A percentile compares a stretch with the other conserved stretches of the same genome.
These are phyloP conservation scores for Macrotyloma uniflorum DNA, from an alignment of 306 rosid species.

Conservation along the genomic window DNA sequence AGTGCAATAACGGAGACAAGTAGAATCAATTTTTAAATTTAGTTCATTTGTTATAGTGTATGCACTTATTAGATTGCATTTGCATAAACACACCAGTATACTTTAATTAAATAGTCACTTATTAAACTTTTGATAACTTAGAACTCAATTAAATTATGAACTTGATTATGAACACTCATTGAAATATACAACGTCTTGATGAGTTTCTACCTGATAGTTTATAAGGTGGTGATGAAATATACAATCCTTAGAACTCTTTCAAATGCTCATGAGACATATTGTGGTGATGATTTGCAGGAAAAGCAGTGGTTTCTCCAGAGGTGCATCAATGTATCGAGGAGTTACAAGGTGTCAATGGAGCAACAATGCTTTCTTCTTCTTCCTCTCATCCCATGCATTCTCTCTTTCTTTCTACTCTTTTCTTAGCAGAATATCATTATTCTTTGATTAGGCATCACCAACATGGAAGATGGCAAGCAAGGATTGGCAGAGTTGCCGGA, in stretches of 20 bases:
- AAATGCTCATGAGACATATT: neutral
- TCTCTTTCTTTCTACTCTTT: neutral
- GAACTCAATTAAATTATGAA: neutral
- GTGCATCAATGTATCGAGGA: constrained; percentile 99
- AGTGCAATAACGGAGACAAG: neutral
- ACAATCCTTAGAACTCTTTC: neutral
- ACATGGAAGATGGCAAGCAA: constrained; percentile 99
- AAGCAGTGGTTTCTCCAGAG: constrained; percentile 98
- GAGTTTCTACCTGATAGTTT: neutral
- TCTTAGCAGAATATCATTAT: neutral
- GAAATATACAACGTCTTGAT: neutral
- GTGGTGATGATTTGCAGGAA: constrained; percentile 60
- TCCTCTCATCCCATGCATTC: neutral
- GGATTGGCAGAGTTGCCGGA: constrained; percentile 99
- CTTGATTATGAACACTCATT: neutral
- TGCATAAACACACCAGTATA: neutral
- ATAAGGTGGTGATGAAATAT: too few species aligned
- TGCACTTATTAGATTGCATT: neutral
- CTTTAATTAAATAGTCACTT: neutral
- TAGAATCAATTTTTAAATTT: neutral
- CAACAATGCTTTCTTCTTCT: constrained; percentile 11
- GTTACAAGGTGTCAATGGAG: constrained; percentile 76
- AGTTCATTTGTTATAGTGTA: neutral
- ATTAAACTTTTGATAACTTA: neutral
- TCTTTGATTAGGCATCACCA: constrained; percentile 82